phyloP scores from a whole-genome alignment of 345 rosid species.

The Cardiospermum halicacabum region DNA sequence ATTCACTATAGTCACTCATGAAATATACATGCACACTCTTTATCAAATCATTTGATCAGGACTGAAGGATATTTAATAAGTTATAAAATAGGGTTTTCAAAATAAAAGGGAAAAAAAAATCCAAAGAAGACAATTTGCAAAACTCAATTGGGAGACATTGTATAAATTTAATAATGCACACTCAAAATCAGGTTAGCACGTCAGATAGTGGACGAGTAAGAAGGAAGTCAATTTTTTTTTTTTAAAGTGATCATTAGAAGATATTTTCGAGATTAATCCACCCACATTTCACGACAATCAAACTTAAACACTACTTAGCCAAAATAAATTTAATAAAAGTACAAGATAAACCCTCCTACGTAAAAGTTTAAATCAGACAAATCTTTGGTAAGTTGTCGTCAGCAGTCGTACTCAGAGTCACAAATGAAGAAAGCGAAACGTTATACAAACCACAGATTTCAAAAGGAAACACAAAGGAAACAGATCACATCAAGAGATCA shows the following conservation, averaged over 20 bases:
- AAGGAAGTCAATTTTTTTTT: background rate
- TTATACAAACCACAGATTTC: background rate
- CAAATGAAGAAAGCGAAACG: background rate
- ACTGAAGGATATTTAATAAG: background rate
- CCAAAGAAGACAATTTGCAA: too few relatives aligned
- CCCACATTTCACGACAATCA: too few relatives aligned
- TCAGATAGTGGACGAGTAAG: background rate
- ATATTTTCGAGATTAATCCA: too few relatives aligned
- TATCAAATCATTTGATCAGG: background rate
- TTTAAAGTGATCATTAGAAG: background rate
- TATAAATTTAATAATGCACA: background rate
- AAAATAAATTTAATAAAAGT: too few relatives aligned
- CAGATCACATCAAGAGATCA: background rate
- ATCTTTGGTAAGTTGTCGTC: background rate
- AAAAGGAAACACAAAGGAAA: background rate
- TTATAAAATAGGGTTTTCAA: background rate
- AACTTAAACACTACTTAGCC: too few relatives aligned
- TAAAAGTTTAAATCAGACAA: background rate
- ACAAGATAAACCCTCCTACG: too few relatives aligned
- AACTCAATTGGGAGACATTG: too few relatives aligned
- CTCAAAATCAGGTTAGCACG: background rate
- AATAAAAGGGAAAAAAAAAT: background rate
- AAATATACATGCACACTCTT: background rate
- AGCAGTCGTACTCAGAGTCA: background rate
- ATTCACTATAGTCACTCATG: too few relatives aligned